These are phyloP conservation scores for Candida xiaguanensis DNA, from an alignment of 805 yeast genomes.

Conservation along the genomic window DNA sequence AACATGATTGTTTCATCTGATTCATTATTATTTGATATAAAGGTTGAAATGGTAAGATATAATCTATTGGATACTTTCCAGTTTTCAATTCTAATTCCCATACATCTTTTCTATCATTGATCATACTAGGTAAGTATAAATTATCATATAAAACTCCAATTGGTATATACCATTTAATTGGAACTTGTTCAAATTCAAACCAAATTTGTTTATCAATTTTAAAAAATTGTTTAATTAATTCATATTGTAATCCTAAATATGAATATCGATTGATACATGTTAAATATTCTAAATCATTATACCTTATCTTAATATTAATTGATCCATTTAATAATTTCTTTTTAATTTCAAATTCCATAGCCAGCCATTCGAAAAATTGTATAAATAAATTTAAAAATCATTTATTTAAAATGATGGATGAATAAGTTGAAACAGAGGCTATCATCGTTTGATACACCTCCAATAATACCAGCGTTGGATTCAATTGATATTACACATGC, in stretches of 20 bases:
- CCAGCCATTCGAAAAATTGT: not conserved
- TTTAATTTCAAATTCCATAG: constrained; percentile 21
- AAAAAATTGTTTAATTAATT: constrained; percentile 36
- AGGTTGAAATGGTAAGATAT: constrained; percentile 31
- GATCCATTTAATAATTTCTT: constrained; percentile 52
- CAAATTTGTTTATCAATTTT: constrained; percentile 39
- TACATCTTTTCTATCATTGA: constrained; percentile 8
- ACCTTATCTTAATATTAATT: constrained; percentile 40
- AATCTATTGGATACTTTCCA: constrained; percentile 23
- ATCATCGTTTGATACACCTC: constrained; percentile 22
- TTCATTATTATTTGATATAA: constrained; percentile 62
- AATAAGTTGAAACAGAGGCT: constrained; percentile 15
- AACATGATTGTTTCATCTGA: constrained; percentile 79
- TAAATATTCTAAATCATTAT: constrained; percentile 17
- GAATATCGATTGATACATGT: constrained; percentile 39
- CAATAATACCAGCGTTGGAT: constrained; percentile 19
- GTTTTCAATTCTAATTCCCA: constrained; percentile 44
- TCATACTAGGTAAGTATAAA: constrained; percentile 28
- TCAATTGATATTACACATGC: constrained; percentile 26
- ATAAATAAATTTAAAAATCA: no score
- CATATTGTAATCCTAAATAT: constrained; percentile 47
- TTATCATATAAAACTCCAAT: constrained; percentile 65
- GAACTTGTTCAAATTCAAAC: constrained; percentile 63
- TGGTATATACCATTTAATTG: constrained; percentile 76
- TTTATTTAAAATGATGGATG: not conserved